phyloP scores from a whole-genome alignment of 768 basidiomycete genomes.

The Psilocybe cyanescens region DNA sequence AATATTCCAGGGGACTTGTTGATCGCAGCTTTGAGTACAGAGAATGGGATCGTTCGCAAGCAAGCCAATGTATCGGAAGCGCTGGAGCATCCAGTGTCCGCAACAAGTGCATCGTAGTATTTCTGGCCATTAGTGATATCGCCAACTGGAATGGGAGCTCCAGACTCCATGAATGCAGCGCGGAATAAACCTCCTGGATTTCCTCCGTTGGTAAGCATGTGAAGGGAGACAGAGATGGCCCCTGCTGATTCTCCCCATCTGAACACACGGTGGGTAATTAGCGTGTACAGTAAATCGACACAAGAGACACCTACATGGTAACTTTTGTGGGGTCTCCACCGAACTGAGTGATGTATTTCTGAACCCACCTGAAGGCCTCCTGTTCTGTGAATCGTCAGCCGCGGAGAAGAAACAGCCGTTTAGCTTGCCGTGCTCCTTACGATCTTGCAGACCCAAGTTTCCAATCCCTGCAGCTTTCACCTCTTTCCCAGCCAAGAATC shows the following conservation, averaged over 20 bases:
- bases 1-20: conserved; percentile 42
- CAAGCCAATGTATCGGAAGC: conserved; percentile 44
- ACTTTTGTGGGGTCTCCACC: conserved; percentile 69
- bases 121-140: conserved; percentile 45
- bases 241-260: conserved; percentile 52
- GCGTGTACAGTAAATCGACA: not conserved
- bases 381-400: conserved; percentile 18
- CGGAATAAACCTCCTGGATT: conserved; percentile 50
- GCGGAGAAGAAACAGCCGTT: not conserved
- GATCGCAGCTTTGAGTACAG: conserved; percentile 40
- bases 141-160: conserved; percentile 47
- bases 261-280: not conserved
- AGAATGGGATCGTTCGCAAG: conserved; percentile 40
- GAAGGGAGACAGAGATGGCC: conserved; percentile 54
- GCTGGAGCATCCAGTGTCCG: conserved; percentile 31
- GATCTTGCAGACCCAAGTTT: conserved; percentile 72
- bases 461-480: conserved; percentile 54
- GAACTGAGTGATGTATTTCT: conserved; percentile 64
- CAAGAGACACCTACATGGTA: conserved; percentile 46
- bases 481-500: conserved; percentile 56
- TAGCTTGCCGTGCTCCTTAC: conserved; percentile 34
- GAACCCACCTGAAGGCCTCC: conserved; percentile 64
- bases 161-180: conserved; percentile 55
- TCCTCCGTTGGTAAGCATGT: conserved; percentile 52
- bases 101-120: conserved; percentile 48